Evolutionary conservation across 2,329 filamentous ascomycete species (phyloP).

Genomic region (Falciphora oryzae): DNA sequence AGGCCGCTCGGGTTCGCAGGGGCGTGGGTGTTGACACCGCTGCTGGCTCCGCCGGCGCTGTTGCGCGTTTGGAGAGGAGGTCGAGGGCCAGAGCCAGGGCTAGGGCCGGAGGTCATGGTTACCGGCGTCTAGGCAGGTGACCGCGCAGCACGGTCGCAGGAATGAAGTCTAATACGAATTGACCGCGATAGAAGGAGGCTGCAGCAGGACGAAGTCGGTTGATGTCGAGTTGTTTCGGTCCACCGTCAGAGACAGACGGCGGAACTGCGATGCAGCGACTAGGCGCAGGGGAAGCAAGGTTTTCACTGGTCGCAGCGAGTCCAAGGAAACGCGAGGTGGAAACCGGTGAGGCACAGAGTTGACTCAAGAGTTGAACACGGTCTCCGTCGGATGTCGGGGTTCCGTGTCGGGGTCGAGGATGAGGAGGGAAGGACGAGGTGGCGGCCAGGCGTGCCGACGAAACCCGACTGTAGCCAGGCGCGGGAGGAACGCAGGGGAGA

Average conservation of each 20-base stretch:
- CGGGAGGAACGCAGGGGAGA: neutral
- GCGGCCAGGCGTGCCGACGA: neutral
- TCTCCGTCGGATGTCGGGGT: neutral
- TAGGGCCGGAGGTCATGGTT: neutral
- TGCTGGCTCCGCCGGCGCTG: slow-evolving; percentile 5
- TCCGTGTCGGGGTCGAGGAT: neutral
- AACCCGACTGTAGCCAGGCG: neutral
- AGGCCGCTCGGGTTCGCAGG: slow-evolving; percentile 40
- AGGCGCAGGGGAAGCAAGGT: neutral
- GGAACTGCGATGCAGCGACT: neutral
- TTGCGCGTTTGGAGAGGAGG: slow-evolving; percentile 3
- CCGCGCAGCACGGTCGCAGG: neutral
- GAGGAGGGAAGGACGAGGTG: neutral
- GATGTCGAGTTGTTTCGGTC: neutral
- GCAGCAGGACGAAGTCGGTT: neutral
- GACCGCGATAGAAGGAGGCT: neutral
- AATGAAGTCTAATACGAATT: neutral
- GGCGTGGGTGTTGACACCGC: slow-evolving; percentile 26
- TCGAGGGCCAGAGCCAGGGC: neutral
- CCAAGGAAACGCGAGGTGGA: neutral
- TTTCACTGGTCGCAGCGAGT: neutral
- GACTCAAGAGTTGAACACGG: neutral
- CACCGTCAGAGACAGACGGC: neutral
- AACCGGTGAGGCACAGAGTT: neutral
- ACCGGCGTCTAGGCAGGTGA: neutral